These are phyloP conservation scores for Trichoderma afroharzianum DNA, from an alignment of 2,329 filamentous ascomycete genomes.

Conservation along the genomic window DNA sequence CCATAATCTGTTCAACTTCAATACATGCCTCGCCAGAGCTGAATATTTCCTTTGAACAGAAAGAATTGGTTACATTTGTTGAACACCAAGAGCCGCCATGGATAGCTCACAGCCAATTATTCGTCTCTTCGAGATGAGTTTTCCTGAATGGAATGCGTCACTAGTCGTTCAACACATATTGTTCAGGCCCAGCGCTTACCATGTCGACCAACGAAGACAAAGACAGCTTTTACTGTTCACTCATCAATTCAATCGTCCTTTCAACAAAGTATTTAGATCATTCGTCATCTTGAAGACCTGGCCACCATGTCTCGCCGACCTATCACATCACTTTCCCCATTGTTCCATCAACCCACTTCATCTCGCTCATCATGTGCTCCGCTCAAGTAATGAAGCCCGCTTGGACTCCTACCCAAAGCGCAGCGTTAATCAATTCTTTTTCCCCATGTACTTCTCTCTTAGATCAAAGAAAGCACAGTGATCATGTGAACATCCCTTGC, in stretches of 20 bases:
- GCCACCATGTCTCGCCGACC: background rate
- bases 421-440: background rate
- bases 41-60: no score
- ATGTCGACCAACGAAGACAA: background rate
- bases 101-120: no score
- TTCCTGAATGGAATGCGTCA: background rate
- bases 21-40: no score
- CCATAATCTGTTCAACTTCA: no score
- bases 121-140: background rate
- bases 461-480: background rate
- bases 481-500: background rate
- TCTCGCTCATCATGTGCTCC: background rate
- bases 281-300: background rate
- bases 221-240: background rate
- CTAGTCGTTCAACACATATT: background rate
- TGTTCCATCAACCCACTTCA: background rate
- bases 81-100: no score
- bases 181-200: background rate
- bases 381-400: background rate
- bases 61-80: no score
- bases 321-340: background rate
- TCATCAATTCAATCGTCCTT: background rate
- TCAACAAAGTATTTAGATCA: background rate
- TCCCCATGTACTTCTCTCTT: background rate
- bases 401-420: background rate